A percentile compares a stretch with the other conserved stretches of the same genome.
These are phyloP conservation scores for Blastobotrys americana DNA, from an alignment of 805 yeast genomes.

Conservation along the genomic window DNA sequence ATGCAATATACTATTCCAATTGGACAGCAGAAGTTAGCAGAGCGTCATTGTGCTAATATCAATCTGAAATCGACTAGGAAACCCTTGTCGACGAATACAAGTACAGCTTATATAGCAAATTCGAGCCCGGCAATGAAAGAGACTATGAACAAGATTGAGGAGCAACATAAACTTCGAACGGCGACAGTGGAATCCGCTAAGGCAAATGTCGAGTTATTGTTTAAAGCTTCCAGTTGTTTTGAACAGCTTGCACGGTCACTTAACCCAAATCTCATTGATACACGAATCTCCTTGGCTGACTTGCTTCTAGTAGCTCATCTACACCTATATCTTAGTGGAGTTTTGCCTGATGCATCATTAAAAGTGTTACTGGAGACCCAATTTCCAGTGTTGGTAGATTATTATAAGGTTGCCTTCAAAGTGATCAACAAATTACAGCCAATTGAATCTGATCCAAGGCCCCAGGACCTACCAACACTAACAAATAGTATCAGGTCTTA, in stretches of 20 bases:
- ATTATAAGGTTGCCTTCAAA: background rate
- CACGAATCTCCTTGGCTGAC: slow-evolving; percentile 12
- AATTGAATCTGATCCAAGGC: background rate
- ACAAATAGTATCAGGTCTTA: slow-evolving; percentile 5
- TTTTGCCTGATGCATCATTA: slow-evolving; percentile 14
- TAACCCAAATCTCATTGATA: background rate
- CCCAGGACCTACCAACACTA: slow-evolving; percentile 10
- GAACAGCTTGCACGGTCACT: background rate
- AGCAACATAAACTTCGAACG: background rate
- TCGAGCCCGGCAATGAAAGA: slow-evolving; percentile 1
- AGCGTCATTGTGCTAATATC: slow-evolving; percentile 9
- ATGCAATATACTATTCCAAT: slow-evolving; percentile 32
- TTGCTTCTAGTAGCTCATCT: slow-evolving; percentile 17
- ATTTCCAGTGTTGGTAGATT: slow-evolving; percentile 9
- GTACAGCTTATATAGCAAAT: background rate
- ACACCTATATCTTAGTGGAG: slow-evolving; percentile 9
- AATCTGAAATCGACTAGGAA: slow-evolving; percentile 7
- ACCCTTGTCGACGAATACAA: background rate
- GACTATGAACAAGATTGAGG: slow-evolving; percentile 1
- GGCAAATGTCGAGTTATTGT: slow-evolving; percentile 11
- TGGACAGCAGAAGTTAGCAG: slow-evolving; percentile 22
- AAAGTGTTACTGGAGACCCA: slow-evolving; percentile 14
- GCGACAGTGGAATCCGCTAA: slow-evolving; percentile 9
- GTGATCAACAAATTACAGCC: background rate
- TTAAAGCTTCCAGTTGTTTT: slow-evolving; percentile 9